phyloP scores from a whole-genome alignment of 176 grass and related monocot species.

The Secale cereale region DNA sequence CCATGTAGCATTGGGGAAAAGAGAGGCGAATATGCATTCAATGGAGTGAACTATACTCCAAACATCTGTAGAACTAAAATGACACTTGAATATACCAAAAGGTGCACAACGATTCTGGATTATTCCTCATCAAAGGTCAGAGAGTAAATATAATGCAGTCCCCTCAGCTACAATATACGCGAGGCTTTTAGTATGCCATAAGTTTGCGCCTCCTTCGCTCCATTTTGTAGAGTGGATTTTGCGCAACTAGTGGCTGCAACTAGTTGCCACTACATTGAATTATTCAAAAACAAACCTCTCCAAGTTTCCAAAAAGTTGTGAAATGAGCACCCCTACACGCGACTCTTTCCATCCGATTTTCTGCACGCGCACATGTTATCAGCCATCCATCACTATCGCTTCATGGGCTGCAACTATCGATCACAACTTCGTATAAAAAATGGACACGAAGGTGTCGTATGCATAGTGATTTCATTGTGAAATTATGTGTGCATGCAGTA shows the following conservation, averaged over 20 bases:
- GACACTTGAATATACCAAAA: background rate
- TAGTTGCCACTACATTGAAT: background rate
- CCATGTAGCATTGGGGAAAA: background rate
- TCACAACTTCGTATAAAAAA: background rate
- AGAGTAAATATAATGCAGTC: background rate
- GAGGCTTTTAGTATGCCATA: background rate
- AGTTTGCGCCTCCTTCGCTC: background rate
- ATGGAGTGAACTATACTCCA: background rate
- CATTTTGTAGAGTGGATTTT: background rate
- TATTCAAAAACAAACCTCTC: background rate
- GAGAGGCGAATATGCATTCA: background rate
- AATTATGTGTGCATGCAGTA: background rate
- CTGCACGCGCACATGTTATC: background rate
- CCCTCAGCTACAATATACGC: background rate
- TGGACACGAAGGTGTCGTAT: background rate
- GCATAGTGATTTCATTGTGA: too few species aligned
- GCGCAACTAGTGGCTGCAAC: background rate
- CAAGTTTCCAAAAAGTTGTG: background rate
- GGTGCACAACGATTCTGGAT: background rate
- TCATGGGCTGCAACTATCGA: background rate
- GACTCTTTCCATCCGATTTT: background rate
- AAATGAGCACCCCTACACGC: background rate
- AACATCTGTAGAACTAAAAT: background rate
- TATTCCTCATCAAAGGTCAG: background rate
- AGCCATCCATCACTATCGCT: background rate